Evolutionary conservation across 2,329 filamentous ascomycete genomes (phyloP), one percentile per base, ranked within the genome.

Genomic region (Parasarocladium wereldwijsianum): DNA sequence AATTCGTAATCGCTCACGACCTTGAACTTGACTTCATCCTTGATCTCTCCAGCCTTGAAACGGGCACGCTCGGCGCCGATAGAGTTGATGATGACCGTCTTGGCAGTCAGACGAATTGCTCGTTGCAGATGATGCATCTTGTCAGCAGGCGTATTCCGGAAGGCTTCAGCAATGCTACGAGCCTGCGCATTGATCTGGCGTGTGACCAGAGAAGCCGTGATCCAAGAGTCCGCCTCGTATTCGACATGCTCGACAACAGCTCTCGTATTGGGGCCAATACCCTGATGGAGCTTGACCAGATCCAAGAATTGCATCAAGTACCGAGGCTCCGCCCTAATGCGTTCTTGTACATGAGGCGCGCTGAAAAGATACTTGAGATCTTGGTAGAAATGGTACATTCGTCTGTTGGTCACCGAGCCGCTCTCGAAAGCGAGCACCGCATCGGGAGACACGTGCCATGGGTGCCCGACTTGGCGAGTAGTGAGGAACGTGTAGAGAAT

Each of bases 161-260:
- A 98, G 0, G 90, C 76, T 42, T 93, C 82, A 0, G 85, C 76
- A 34, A 96, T 78, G 43, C 90, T 80, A 38, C 86, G 70, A 45
- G 87, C 93, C 21, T 96, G 68, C 32, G 83, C 75, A 48, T 96
- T 96, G 50, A 98, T 87, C 50, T 98, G 87, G 29, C 87, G 71
- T 29, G 90, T 94, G 34, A 98, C 81, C 29, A 96, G 66, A 6
- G 86, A 93, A 4, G 90, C 87, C 34, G 83, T 92, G 31, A 98
- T 96, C 90, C 90, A 98, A 13, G 84, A 81, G 54, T 98, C 92
- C 2, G 86, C 92, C 54, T 98, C 90, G 47, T 96, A 98, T 51
- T 98, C 92, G 18, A 98, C 82, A 50, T 98, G 90, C 46, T 96
- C 90, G 11, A 86, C 85, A 14, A 94, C 72, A 3, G 87, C 90